Conservation (phyloP, 2,329 filamentous ascomycete genomes). For the Neonectria magnoliae region DNA sequence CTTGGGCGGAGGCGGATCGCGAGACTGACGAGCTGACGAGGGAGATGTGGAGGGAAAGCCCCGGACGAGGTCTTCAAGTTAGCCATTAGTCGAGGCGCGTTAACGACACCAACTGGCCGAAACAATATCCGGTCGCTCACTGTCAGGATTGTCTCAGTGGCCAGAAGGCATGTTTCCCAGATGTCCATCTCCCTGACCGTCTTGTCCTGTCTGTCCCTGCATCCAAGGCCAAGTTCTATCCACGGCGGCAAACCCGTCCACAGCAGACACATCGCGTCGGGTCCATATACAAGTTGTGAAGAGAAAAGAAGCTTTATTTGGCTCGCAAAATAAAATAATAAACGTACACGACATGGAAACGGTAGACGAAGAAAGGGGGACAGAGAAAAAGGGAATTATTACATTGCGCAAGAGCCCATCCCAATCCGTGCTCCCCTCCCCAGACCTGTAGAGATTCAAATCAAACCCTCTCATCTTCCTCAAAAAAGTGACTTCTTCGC, state of each 20-base stretch:
- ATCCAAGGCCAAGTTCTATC: too few species aligned
- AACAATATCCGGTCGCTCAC: background rate
- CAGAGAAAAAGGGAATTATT: slow-evolving; percentile 57
- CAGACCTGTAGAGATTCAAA: slow-evolving; percentile 41
- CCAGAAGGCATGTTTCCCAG: background rate
- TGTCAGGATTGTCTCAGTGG: background rate
- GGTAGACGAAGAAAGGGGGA: slow-evolving; percentile 41
- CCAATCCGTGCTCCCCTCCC: slow-evolving; percentile 37
- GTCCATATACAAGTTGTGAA: background rate
- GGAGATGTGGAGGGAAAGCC: background rate
- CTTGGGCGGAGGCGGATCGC: background rate
- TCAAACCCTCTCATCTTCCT: slow-evolving; percentile 40
- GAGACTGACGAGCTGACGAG: background rate
- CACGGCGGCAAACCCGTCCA: background rate
- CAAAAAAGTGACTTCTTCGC: slow-evolving; percentile 27
- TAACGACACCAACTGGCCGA: too few species aligned
- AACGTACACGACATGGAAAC: slow-evolving; percentile 41
- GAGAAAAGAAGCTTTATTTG: slow-evolving; percentile 36
- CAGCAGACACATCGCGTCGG: background rate
- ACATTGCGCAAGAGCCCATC: slow-evolving; percentile 55
- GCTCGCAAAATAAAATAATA: slow-evolving; percentile 17
- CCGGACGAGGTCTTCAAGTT: background rate
- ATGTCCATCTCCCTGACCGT: too few species aligned
- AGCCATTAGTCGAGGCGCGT: background rate
- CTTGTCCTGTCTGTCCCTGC: background rate